phyloP scores from a whole-genome alignment of 2,329 filamentous ascomycete species.

The Boeremia lycopersici region DNA sequence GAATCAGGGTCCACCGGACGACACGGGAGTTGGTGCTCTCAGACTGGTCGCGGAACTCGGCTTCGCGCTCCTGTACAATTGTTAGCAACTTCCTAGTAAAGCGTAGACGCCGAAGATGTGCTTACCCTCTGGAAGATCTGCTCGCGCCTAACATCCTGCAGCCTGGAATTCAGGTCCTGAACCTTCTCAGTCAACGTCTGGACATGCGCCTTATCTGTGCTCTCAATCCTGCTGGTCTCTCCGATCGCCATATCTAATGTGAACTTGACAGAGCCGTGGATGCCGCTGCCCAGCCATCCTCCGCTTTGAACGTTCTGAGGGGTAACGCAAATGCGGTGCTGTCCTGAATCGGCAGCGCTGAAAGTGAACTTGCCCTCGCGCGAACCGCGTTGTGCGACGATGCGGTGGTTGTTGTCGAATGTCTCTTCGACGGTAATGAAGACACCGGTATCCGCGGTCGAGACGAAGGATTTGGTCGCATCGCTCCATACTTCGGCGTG shows the following conservation, averaged over 20 bases:
- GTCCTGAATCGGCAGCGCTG: conserved; percentile 89
- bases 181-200: conserved; percentile 87
- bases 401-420: conserved; percentile 97
- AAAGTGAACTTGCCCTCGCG: conserved; percentile 89
- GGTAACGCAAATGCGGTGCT: conserved; percentile 94
- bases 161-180: conserved; percentile 82
- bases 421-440: conserved; percentile 95
- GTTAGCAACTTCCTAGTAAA: conserved; percentile 19
- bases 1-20: conserved; percentile 91
- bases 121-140: conserved; percentile 92
- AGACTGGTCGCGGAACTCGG: conserved; percentile 97
- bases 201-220: conserved; percentile 90
- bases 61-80: conserved; percentile 79
- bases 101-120: neutral
- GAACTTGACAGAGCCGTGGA: conserved; percentile 80
- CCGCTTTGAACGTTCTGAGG: conserved; percentile 74
- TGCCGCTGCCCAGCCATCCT: conserved; percentile 72
- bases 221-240: conserved; percentile 92
- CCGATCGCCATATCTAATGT: conserved; percentile 91
- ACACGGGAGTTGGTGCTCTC: conserved; percentile 91
- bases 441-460: conserved; percentile 78
- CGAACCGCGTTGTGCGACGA: conserved; percentile 83
- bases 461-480: conserved; percentile 68
- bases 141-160: conserved; percentile 89
- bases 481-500: conserved; percentile 83